Conservation (phyloP, 495 filamentous ascomycete species). For the Penicillium robsamsonii region DNA sequence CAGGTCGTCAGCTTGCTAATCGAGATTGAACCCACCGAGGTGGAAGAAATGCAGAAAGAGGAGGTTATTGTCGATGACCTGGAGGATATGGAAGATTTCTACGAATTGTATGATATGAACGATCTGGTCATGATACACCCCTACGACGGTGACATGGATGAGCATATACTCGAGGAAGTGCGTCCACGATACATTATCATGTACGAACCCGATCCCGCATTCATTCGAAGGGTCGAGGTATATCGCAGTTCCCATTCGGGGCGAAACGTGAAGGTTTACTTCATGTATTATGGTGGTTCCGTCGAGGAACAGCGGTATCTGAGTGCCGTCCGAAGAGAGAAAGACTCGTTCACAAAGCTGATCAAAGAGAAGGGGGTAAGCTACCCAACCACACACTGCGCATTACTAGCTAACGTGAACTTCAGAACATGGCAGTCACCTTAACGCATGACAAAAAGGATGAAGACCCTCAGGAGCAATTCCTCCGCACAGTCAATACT, state of each 20-base stretch:
- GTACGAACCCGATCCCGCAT: slow-evolving; percentile 96
- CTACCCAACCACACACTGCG: not conserved
- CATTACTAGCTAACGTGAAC: not conserved
- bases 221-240: slow-evolving; percentile 91
- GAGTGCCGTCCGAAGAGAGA: slow-evolving; percentile 82
- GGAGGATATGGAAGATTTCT: slow-evolving; percentile 88
- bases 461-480: slow-evolving; percentile 86
- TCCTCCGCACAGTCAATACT: slow-evolving; percentile 93
- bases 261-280: slow-evolving; percentile 86
- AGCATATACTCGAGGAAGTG: slow-evolving; percentile 89
- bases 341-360: slow-evolving; percentile 89
- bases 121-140: slow-evolving; percentile 87
- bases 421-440: slow-evolving; percentile 77
- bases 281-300: slow-evolving; percentile 90
- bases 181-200: slow-evolving; percentile 94
- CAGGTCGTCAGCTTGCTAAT: slow-evolving; percentile 67
- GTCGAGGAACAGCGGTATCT: slow-evolving; percentile 97
- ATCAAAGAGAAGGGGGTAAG: slow-evolving; percentile 83
- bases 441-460: slow-evolving; percentile 69
- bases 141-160: slow-evolving; percentile 93
- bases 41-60: slow-evolving; percentile 61
- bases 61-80: slow-evolving; percentile 79
- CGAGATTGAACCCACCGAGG: slow-evolving; percentile 65
- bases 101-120: slow-evolving; percentile 88
- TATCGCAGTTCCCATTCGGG: slow-evolving; percentile 92